These are phyloP conservation scores for Cephaloascus albidus DNA, from an alignment of 805 yeast species.

Conservation along the genomic window DNA sequence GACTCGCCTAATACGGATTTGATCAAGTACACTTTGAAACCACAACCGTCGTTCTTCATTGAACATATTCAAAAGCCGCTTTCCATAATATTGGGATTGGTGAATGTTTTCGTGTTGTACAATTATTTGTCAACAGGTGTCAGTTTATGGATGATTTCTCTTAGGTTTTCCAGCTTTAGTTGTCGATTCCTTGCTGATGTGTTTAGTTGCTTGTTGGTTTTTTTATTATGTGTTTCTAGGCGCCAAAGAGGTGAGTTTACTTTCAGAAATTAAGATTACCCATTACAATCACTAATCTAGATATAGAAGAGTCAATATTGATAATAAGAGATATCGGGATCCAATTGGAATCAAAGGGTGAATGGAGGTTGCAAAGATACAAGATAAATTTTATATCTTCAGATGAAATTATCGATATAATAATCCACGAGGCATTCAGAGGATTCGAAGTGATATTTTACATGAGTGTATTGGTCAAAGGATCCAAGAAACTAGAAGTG, in stretches of 20 bases:
- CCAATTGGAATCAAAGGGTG: conserved; percentile 25
- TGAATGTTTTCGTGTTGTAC: neutral
- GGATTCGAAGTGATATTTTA: conserved; percentile 61
- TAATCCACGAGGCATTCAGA: conserved; percentile 69
- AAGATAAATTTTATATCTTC: conserved; percentile 42
- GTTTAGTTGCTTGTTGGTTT: neutral
- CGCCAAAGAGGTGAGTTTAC: conserved; percentile 1
- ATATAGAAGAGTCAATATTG: conserved; percentile 30
- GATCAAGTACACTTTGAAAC: conserved; percentile 9
- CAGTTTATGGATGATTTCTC: neutral
- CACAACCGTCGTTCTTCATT: conserved; percentile 6
- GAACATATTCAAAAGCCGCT: conserved; percentile 5
- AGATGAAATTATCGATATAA: conserved; percentile 49
- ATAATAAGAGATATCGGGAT: conserved; percentile 38
- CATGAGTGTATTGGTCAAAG: conserved; percentile 47
- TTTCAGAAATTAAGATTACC: conserved; percentile 7
- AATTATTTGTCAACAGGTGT: neutral
- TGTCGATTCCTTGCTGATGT: conserved; percentile 1
- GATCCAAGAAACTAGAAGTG: conserved; percentile 12
- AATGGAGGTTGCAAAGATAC: conserved; percentile 12
- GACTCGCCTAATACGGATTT: conserved; percentile 5
- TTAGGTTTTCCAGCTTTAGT: neutral
- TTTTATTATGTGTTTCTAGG: neutral
- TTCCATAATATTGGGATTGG: conserved; percentile 1
- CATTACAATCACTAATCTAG: conserved; percentile 15